Evolutionary conservation across 805 yeast species (phyloP), one percentile per base, ranked within the genome.

Genomic region (Myxozyma udenii): DNA sequence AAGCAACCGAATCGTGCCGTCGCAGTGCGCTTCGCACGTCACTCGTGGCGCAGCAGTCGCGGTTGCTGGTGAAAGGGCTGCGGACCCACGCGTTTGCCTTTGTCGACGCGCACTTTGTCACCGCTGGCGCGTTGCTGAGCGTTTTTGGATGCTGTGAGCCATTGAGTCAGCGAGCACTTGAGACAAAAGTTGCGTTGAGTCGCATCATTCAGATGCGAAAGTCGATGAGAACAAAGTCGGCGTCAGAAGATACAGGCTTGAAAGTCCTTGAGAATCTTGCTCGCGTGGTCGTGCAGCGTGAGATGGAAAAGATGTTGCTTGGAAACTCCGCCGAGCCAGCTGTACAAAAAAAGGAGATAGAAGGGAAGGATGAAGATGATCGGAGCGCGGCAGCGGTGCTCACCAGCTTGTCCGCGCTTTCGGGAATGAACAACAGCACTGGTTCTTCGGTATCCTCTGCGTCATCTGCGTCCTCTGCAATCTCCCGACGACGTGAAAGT

Each of bases 171-270:
- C 42, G 53, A 2, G 53, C 58, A 23, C 37, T 52, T 18, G 57
- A 54, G 35, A 46, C 50, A 7, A 54, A 54, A 35, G 50, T 46
- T 12, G 57, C 53, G 3, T 37, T 54, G 16, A 52, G 57, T 45
- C 14, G 52, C 23, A 52, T 51, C 23, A 47, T 54, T 30, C 57
- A 51, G 39, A 33, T 51, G 57, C 51, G 47, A 14, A 54, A 54
- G 26, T 28, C 50, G 18, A 26, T 54, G 7, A 23, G 44, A 24
- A 35, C 25, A 24, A 40, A 45, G 22, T 33, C 42, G 12, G 39
- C 22, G 6, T 38, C 44, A 2, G 36, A 30, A 4, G 53, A 44
- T 11, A 46, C 33, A 3, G 50, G 57, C 4, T 28, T 43, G 18
- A 33, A 36, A n/a, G 47, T 51, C 12, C 44, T 54, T 7, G 58